Evolutionary conservation across 2,329 filamentous ascomycete genomes (phyloP).

Genomic region (Tolypocladium cylindrosporum): DNA sequence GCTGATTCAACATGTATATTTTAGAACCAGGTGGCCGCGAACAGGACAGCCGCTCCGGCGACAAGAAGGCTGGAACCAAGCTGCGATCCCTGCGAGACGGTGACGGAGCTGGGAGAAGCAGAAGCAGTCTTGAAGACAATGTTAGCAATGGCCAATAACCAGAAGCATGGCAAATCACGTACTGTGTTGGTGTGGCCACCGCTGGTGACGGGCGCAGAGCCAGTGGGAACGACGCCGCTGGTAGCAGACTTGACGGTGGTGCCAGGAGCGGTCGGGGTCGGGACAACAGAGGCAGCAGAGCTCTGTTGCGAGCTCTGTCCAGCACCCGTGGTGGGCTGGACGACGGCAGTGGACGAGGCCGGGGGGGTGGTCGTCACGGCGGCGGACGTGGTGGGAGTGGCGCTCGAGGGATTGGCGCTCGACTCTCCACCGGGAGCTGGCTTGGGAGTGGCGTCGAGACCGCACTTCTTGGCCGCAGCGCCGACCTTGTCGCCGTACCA

Average conservation of each 20-base stretch:
- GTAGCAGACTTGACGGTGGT: not conserved
- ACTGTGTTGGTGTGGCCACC: slow-evolving; percentile 1
- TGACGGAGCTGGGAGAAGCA: slow-evolving; percentile 1
- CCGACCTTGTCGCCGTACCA: slow-evolving; percentile 28
- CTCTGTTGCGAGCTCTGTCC: not conserved
- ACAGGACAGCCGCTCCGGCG: slow-evolving; percentile 4
- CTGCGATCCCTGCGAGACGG: slow-evolving; percentile 4
- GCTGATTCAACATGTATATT: too few relatives aligned
- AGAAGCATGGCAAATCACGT: not conserved
- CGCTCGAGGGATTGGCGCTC: slow-evolving; percentile 1
- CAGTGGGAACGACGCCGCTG: not conserved
- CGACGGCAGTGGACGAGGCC: slow-evolving; percentile 3
- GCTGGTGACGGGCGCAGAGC: not conserved
- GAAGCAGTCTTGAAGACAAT: not conserved
- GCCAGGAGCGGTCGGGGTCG: slow-evolving; percentile 2
- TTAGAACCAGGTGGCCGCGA: slow-evolving; percentile 10
- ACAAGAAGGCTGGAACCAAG: slow-evolving; percentile 2
- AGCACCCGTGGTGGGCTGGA: not conserved
- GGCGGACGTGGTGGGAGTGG: slow-evolving; percentile 1
- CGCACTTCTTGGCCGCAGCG: slow-evolving; percentile 25
- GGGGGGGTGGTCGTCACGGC: not conserved
- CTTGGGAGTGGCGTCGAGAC: slow-evolving; percentile 12
- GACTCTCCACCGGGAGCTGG: slow-evolving; percentile 5
- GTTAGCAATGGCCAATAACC: not conserved
- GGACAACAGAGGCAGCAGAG: not conserved